These are phyloP conservation scores for Kwoniella bestiolae DNA, from an alignment of 768 basidiomycete genomes.

Conservation along the genomic window DNA sequence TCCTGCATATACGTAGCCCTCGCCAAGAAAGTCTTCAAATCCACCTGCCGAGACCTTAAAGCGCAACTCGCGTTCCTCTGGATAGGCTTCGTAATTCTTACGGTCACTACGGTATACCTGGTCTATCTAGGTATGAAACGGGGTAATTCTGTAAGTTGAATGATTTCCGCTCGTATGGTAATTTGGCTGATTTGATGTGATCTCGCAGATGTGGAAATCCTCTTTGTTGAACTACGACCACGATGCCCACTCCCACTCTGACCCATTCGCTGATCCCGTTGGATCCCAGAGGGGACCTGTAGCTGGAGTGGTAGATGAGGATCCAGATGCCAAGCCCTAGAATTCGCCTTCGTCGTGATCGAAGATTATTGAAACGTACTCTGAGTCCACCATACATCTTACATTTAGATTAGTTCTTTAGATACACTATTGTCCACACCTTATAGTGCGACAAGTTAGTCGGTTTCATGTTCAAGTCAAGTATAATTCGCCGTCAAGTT, in stretches of 20 bases:
- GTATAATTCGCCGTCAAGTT: too few relatives aligned
- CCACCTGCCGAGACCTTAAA: conserved; percentile 34
- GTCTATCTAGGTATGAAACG: conserved; percentile 21
- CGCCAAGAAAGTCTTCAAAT: conserved; percentile 38
- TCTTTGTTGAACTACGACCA: conserved; percentile 9
- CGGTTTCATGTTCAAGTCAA: too few relatives aligned
- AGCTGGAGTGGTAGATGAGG: conserved; percentile 26
- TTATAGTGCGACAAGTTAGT: too few relatives aligned
- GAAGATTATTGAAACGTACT: not conserved
- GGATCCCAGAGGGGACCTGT: conserved; percentile 19
- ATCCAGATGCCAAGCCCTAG: not conserved
- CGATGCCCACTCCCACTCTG: conserved; percentile 10
- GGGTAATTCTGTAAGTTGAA: conserved; percentile 16
- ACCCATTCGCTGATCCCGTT: conserved; percentile 35
- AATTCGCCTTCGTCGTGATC: too few relatives aligned
- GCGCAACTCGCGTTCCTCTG: conserved; percentile 43
- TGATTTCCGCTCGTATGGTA: not conserved
- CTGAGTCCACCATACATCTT: too few relatives aligned
- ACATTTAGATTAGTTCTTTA: too few relatives aligned
- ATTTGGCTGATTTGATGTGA: not conserved
- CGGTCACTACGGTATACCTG: conserved; percentile 22
- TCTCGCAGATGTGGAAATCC: conserved; percentile 17
- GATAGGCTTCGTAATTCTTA: conserved; percentile 33
- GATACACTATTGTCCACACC: too few relatives aligned
- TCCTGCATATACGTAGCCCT: conserved; percentile 13